Percentiles rank a stretch among this genome's conserved stretches.
These are phyloP conservation scores for Pilobolus umbonatus DNA, from an alignment of 192 early-diverging fungal species.

Conservation along the genomic window DNA sequence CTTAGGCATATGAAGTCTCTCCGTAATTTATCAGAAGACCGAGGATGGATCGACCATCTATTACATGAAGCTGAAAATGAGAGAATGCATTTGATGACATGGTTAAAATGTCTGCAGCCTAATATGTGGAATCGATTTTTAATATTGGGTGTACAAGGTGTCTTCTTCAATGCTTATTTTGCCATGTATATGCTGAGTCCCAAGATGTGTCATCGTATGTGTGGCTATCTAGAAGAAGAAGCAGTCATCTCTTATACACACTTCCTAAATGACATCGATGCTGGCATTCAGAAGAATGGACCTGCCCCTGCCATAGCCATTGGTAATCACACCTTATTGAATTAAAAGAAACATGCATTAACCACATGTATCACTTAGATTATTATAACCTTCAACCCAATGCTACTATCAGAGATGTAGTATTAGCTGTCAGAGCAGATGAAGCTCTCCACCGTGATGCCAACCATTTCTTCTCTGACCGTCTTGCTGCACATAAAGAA, in stretches of 20 bases:
- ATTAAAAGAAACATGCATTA: slow-evolving; percentile 1
- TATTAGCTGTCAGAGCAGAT: slow-evolving; percentile 84
- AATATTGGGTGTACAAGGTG: slow-evolving; percentile 76
- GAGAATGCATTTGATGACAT: slow-evolving; percentile 57
- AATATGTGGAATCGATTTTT: slow-evolving; percentile 55
- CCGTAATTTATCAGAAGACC: slow-evolving; percentile 72
- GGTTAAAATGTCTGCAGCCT: slow-evolving; percentile 70
- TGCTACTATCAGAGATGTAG: slow-evolving; percentile 81
- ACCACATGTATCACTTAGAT: slow-evolving; percentile 46
- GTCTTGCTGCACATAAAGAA: slow-evolving; percentile 47
- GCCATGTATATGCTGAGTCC: slow-evolving; percentile 79
- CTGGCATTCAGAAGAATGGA: slow-evolving; percentile 60
- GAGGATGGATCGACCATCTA: slow-evolving; percentile 87
- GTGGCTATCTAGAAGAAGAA: slow-evolving; percentile 91
- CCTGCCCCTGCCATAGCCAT: slow-evolving; percentile 81
- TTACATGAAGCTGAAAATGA: slow-evolving; percentile 94
- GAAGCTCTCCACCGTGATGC: slow-evolving; percentile 86
- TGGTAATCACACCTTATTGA: slow-evolving; percentile 4
- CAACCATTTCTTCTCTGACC: slow-evolving; percentile 83
- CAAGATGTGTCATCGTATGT: slow-evolving; percentile 76
- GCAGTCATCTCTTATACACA: slow-evolving; percentile 89
- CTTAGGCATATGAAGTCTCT: slow-evolving; percentile 76
- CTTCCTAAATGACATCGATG: slow-evolving; percentile 70
- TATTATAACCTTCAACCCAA: slow-evolving; percentile 74
- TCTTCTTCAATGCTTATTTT: slow-evolving; percentile 91